These are phyloP conservation scores for Nicotiana paniculata DNA, from an alignment of 257 asterid species.

Conservation along the genomic window DNA sequence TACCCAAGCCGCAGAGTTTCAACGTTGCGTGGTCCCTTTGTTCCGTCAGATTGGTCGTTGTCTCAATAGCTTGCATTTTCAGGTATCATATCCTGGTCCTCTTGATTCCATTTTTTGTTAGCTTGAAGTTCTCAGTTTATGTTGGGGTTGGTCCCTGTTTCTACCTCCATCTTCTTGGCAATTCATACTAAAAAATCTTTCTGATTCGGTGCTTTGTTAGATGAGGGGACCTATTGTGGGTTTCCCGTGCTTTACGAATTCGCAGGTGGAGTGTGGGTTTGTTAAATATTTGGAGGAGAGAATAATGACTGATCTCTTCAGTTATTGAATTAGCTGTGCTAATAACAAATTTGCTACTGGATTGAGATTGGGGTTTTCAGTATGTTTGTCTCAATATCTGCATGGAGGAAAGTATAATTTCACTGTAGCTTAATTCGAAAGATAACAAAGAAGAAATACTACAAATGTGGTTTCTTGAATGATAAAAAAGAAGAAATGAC, in stretches of 20 bases:
- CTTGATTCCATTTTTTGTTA: background rate
- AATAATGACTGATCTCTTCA: background rate
- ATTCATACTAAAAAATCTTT: background rate
- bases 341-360: background rate
- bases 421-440: background rate
- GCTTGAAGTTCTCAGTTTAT: conserved; percentile 3
- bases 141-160: background rate
- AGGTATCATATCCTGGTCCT: conserved; percentile 17
- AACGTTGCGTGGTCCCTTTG: conserved; percentile 33
- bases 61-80: conserved; percentile 38
- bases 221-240: background rate
- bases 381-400: background rate
- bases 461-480: background rate
- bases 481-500: background rate
- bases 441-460: background rate
- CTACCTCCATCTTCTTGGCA: background rate
- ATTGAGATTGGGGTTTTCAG: background rate
- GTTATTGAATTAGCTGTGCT: background rate
- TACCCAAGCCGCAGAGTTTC: conserved; percentile 33
- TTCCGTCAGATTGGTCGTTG: conserved; percentile 34
- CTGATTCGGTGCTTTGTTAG: background rate
- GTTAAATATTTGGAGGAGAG: background rate
- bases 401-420: background rate
- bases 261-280: background rate
- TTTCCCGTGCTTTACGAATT: background rate